Evolutionary conservation across 140 eudicot species (phyloP).

Genomic region (Cichorium intybus): DNA sequence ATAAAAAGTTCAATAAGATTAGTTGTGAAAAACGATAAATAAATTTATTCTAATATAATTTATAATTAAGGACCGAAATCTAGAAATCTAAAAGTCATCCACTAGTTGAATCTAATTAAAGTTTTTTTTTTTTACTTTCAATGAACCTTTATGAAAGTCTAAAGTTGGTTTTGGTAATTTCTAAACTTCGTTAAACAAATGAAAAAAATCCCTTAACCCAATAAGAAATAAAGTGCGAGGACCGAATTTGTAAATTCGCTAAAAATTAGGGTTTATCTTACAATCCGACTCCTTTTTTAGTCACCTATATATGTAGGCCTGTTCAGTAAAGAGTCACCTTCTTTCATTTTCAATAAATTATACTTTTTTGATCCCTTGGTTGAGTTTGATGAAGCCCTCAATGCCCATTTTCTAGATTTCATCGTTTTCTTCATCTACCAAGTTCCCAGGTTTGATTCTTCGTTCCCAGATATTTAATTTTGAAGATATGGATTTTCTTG

Average conservation of each 20-base stretch:
- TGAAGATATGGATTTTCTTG: constrained; percentile 10
- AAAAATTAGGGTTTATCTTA: constrained; percentile 14
- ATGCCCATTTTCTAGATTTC: constrained; percentile 27
- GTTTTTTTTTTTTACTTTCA: too few species aligned
- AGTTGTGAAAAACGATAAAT: too few species aligned
- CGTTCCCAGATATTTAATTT: not conserved
- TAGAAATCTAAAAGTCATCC: too few species aligned
- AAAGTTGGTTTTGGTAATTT: not conserved
- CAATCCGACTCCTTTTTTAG: not conserved
- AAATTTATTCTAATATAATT: too few species aligned
- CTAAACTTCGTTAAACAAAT: not conserved
- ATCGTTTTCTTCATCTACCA: constrained; percentile 27
- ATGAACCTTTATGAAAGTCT: not conserved
- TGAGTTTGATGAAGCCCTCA: constrained; percentile 22
- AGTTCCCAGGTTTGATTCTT: constrained; percentile 23
- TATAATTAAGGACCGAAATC: too few species aligned
- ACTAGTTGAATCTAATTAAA: too few species aligned
- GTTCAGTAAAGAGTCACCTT: constrained; percentile 27
- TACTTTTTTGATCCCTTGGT: constrained; percentile 14
- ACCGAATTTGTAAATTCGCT: not conserved
- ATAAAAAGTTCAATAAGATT: too few species aligned
- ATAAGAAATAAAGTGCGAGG: not conserved
- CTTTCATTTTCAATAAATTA: constrained; percentile 28
- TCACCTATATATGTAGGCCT: constrained; percentile 20
- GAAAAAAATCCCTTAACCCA: not conserved